phyloP scores from a whole-genome alignment of 192 early-diverging fungal species.

The Umbelopsis ramanniana region DNA sequence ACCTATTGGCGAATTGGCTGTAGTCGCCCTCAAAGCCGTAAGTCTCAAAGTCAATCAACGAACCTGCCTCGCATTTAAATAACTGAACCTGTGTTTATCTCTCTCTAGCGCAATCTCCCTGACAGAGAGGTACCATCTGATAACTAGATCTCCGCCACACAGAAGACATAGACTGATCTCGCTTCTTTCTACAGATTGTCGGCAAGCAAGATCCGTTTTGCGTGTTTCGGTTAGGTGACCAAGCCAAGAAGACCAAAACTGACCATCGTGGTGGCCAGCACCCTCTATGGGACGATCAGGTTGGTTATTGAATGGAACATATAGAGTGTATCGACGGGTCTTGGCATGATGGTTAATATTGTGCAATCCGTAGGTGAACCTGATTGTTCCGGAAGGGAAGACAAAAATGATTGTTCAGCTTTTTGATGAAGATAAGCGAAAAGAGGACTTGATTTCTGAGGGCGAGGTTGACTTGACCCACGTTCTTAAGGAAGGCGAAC shows the following conservation, averaged over 20 bases:
- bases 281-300: conserved; percentile 63
- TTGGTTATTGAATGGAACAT: conserved; percentile 22
- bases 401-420: conserved; percentile 48
- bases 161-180: not conserved
- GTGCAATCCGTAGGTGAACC: conserved; percentile 39
- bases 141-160: not conserved
- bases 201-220: conserved; percentile 62
- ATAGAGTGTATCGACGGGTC: not conserved
- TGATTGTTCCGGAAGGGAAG: conserved; percentile 49
- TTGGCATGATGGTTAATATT: not conserved
- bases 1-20: conserved; percentile 41
- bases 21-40: conserved; percentile 48
- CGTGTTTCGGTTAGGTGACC: conserved; percentile 52
- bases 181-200: conserved; percentile 34
- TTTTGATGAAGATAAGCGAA: conserved; percentile 58
- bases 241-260: conserved; percentile 47
- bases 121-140: conserved; percentile 36
- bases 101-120: conserved; percentile 42
- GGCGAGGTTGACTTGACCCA: conserved; percentile 51
- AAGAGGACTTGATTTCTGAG: conserved; percentile 58
- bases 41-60: not conserved
- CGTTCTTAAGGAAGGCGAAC: conserved; percentile 56
- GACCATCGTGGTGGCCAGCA: conserved; percentile 61
- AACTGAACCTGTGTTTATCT: not conserved
- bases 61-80: not conserved